These are phyloP conservation scores for Mortierella sp. DNA, from an alignment of 371 early-diverging fungal species.

Conservation along the genomic window DNA sequence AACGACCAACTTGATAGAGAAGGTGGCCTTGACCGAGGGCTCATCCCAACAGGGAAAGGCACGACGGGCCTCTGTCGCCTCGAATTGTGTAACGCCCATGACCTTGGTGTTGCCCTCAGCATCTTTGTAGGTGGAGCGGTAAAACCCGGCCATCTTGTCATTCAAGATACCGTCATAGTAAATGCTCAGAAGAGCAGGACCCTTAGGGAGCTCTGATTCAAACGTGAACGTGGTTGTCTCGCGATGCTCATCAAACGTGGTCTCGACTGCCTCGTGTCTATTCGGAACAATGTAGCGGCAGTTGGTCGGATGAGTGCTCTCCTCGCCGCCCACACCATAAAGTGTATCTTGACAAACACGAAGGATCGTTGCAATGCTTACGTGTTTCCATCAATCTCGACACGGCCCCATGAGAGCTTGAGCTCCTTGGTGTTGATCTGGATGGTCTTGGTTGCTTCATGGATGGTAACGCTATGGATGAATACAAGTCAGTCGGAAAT, in stretches of 20 bases:
- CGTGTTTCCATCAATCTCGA: conserved; percentile 41
- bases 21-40: conserved; percentile 90
- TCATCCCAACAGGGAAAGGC: conserved; percentile 96
- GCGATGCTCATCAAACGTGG: conserved; percentile 65
- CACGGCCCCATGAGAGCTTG: conserved; percentile 50
- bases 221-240: conserved; percentile 76
- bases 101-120: conserved; percentile 67
- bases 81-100: conserved; percentile 94
- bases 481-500: background rate
- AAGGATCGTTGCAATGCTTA: conserved; percentile 17
- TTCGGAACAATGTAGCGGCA: conserved; percentile 24
- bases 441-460: conserved; percentile 65
- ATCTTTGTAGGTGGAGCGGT: conserved; percentile 80
- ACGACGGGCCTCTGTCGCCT: conserved; percentile 88
- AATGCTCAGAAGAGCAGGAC: conserved; percentile 64
- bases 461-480: conserved; percentile 57
- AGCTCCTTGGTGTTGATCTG: conserved; percentile 72
- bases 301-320: no score
- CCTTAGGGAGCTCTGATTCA: conserved; percentile 59
- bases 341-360: no score
- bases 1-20: conserved; percentile 83
- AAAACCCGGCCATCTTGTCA: conserved; percentile 90
- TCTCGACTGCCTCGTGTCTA: conserved; percentile 46
- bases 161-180: conserved; percentile 78
- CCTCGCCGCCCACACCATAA: no score